A percentile compares a stretch with the other conserved stretches of the same genome.
These are phyloP conservation scores for Erodium maritimum DNA, from an alignment of 345 rosid species.

Conservation along the genomic window DNA sequence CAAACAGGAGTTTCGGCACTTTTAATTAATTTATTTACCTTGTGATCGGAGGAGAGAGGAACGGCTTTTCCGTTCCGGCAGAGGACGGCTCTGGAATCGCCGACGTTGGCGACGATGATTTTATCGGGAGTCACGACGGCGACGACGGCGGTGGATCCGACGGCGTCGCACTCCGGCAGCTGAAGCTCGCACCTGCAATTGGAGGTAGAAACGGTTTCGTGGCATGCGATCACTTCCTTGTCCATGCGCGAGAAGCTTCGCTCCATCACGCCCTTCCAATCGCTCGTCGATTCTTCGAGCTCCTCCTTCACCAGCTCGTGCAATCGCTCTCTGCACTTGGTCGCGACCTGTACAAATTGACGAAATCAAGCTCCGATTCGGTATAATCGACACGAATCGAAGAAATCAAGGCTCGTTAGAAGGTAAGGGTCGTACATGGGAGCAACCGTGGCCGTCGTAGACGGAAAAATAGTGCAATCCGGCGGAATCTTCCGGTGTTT, in stretches of 20 bases:
- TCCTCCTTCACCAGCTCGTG: slow-evolving; percentile 57
- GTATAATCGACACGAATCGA: no score
- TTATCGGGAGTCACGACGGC: no score
- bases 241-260: slow-evolving; percentile 63
- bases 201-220: slow-evolving; percentile 10
- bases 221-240: slow-evolving; percentile 28
- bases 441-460: slow-evolving; percentile 18
- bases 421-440: slow-evolving; percentile 33
- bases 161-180: slow-evolving; percentile 56
- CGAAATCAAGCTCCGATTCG: no score
- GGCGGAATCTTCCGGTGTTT: neutral
- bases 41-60: no score
- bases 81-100: no score
- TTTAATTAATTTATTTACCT: no score
- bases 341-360: slow-evolving; percentile 35
- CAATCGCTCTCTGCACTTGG: slow-evolving; percentile 45
- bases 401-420: no score
- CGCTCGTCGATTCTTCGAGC: slow-evolving; percentile 12
- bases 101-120: no score
- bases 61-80: no score
- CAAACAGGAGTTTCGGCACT: no score
- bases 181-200: slow-evolving; percentile 62
- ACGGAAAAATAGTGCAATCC: slow-evolving; percentile 54
- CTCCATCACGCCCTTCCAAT: slow-evolving; percentile 47
- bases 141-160: slow-evolving; percentile 6